Evolutionary conservation across 768 basidiomycete species (phyloP).

Genomic region (Serendipita indica): DNA sequence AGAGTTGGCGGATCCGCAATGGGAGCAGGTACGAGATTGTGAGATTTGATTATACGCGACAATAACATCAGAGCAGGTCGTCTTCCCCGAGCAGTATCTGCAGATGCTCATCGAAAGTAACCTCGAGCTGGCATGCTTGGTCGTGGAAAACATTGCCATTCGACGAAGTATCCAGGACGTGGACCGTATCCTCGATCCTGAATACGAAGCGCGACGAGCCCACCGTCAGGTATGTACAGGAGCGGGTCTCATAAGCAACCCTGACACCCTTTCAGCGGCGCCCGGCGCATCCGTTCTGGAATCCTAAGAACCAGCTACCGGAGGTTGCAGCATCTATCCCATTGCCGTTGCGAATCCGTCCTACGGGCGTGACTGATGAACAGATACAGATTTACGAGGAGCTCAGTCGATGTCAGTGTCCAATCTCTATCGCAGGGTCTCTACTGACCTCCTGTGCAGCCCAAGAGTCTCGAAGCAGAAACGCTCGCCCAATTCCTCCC

Average conservation of each 20-base stretch:
- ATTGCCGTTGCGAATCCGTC: slow-evolving; percentile 75
- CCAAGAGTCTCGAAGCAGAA: slow-evolving; percentile 4
- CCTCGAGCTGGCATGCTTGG: slow-evolving; percentile 79
- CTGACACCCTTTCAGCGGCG: slow-evolving; percentile 34
- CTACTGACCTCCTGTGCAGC: not conserved
- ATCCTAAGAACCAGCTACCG: slow-evolving; percentile 54
- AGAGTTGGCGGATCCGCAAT: slow-evolving; percentile 2
- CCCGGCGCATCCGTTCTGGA: slow-evolving; percentile 73
- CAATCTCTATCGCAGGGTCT: not conserved
- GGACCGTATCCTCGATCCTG: slow-evolving; percentile 70
- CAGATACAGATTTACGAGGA: slow-evolving; percentile 92
- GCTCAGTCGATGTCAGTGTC: slow-evolving; percentile 40
- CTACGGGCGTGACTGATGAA: slow-evolving; percentile 61
- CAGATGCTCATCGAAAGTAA: slow-evolving; percentile 80
- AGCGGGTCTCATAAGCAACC: not conserved
- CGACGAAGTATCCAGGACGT: slow-evolving; percentile 86
- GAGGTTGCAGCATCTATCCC: slow-evolving; percentile 63
- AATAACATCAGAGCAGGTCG: slow-evolving; percentile 33
- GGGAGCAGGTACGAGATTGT: slow-evolving; percentile 1
- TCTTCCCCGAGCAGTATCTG: slow-evolving; percentile 65
- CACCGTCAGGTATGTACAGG: slow-evolving; percentile 58
- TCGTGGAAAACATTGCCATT: slow-evolving; percentile 96
- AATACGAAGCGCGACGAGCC: slow-evolving; percentile 70
- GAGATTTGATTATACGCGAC: too few species aligned
- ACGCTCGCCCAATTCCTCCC: not conserved